phyloP scores from a whole-genome alignment of 75 land plant genomes.

The Pseudotsuga menziesii region DNA sequence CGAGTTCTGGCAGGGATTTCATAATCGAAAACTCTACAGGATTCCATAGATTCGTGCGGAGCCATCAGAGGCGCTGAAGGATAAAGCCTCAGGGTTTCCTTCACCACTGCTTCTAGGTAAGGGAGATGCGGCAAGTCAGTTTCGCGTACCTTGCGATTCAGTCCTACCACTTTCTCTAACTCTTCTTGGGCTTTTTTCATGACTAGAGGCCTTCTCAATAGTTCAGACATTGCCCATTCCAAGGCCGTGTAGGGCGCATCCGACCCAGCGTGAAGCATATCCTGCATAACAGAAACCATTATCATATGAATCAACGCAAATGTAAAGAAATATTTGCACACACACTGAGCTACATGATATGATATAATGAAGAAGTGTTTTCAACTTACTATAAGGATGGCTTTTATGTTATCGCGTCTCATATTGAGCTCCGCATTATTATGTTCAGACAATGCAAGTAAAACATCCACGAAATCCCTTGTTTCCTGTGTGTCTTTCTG shows the following conservation, averaged over 20 bases:
- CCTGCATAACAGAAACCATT: slow-evolving; percentile 9
- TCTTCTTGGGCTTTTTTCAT: slow-evolving; percentile 31
- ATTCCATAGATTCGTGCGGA: slow-evolving; percentile 40
- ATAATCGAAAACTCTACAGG: slow-evolving; percentile 48
- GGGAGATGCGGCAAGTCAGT: slow-evolving; percentile 19
- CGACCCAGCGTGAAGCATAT: slow-evolving; percentile 51
- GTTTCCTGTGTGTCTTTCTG: neutral
- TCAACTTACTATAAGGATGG: neutral
- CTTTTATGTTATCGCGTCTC: neutral
- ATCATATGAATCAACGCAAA: neutral
- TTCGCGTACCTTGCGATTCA: neutral
- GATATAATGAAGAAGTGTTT: neutral
- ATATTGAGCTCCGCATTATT: neutral
- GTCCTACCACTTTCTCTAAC: neutral
- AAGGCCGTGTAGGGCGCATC: slow-evolving; percentile 55
- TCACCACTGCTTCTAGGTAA: slow-evolving; percentile 53
- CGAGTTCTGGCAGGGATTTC: slow-evolving; percentile 42
- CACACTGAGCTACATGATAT: no score
- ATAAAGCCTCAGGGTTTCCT: slow-evolving; percentile 67
- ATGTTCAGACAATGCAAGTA: neutral
- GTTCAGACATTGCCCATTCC: slow-evolving; percentile 68
- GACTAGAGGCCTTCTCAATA: slow-evolving; percentile 46
- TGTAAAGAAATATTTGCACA: no score
- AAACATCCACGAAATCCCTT: neutral
- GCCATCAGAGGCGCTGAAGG: slow-evolving; percentile 64